Conservation (phyloP, 2,329 filamentous ascomycete genomes). For the Cladosporium halotolerans region DNA sequence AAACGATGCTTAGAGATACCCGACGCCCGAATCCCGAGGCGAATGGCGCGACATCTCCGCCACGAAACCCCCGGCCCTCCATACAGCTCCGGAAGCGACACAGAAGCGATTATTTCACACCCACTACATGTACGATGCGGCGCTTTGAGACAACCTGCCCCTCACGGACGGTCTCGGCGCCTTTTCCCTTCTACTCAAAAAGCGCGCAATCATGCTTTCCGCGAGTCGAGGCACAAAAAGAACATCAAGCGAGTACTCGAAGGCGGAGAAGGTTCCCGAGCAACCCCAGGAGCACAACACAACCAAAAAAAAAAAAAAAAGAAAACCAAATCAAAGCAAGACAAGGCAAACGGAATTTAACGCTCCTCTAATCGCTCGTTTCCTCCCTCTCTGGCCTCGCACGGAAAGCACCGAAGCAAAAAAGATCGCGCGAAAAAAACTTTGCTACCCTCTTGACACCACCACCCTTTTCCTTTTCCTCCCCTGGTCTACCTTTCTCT, state of each 20-base stretch:
- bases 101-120: conserved; percentile 8
- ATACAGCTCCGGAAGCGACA: conserved; percentile 9
- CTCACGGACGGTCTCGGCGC: background rate
- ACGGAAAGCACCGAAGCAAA: background rate
- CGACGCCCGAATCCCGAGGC: background rate
- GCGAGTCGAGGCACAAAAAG: no score
- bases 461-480: background rate
- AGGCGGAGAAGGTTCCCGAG: no score
- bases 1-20: conserved; percentile 10
- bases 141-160: background rate
- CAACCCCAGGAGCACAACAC: no score
- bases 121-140: conserved; percentile 10
- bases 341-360: no score
- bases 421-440: background rate
- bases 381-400: no score
- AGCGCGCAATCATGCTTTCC: background rate
- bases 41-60: conserved; percentile 5
- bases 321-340: no score
- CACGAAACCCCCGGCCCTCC: background rate
- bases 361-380: no score
- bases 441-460: background rate
- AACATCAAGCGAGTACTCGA: no score
- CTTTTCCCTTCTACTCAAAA: conserved; percentile 4
- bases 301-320: no score
- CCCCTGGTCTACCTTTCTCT: background rate